These are phyloP conservation scores for Aspergillus ochraceus DNA, from an alignment of 2,329 filamentous ascomycete species.

Conservation along the genomic window DNA sequence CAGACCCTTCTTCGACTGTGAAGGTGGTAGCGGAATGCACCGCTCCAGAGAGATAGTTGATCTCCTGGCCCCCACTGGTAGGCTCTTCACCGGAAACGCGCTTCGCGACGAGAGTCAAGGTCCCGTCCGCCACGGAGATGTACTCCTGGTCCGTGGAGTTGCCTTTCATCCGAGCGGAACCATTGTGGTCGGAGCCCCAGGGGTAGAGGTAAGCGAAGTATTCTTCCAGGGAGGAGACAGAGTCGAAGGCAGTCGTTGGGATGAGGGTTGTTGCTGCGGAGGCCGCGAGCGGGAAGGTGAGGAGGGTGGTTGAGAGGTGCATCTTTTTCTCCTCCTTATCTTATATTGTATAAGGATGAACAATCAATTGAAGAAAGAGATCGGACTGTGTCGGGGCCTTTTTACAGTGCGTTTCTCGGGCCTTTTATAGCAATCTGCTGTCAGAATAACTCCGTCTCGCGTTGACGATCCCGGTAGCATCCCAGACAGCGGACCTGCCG, in stretches of 20 bases:
- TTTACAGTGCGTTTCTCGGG: background rate
- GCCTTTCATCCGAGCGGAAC: constrained; percentile 54
- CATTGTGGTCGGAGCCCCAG: constrained; percentile 60
- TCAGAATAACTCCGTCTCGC: background rate
- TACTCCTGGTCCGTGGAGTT: constrained; percentile 38
- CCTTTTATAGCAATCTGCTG: too few species aligned
- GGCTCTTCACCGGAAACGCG: constrained; percentile 36
- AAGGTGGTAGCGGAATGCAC: constrained; percentile 46
- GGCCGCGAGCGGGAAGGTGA: constrained; percentile 6
- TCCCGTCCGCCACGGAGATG: constrained; percentile 43
- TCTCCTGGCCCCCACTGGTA: constrained; percentile 31
- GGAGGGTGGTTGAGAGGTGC: background rate
- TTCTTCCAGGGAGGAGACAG: constrained; percentile 30
- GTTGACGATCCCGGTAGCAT: background rate
- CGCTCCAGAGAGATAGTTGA: constrained; percentile 56
- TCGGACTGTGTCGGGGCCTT: too few species aligned
- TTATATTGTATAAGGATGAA: too few species aligned
- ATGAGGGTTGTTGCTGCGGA: constrained; percentile 22
- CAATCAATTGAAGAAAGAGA: too few species aligned
- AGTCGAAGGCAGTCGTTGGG: constrained; percentile 31
- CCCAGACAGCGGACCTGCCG: background rate
- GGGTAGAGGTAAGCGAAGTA: constrained; percentile 58
- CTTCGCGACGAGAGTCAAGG: constrained; percentile 51
- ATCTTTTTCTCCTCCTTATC: background rate
- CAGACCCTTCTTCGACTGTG: constrained; percentile 39